Conservation (phyloP, 2,329 filamentous ascomycete genomes). For the Penicillium crustosum region DNA sequence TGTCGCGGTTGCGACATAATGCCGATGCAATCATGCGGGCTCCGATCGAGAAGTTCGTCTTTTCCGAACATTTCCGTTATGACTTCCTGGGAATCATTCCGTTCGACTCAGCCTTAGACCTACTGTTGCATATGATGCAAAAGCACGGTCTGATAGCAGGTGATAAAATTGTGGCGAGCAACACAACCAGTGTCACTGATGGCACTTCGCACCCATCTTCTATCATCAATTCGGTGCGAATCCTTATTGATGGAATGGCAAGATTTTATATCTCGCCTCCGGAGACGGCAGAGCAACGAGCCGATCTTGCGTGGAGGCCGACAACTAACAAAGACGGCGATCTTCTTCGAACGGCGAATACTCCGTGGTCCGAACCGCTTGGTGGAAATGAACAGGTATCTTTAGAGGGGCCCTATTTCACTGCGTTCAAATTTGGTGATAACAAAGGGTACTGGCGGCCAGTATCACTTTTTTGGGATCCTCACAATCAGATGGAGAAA, state of each 20-base stretch:
- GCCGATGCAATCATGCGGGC: not conserved
- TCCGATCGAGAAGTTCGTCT: not conserved
- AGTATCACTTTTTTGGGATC: not conserved
- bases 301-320: not conserved
- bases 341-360: constrained; percentile 10
- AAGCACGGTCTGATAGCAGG: not conserved
- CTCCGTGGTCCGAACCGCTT: constrained; percentile 10
- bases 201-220: constrained; percentile 1
- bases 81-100: constrained; percentile 14
- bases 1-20: not conserved
- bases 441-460: not conserved
- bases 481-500: constrained; percentile 18
- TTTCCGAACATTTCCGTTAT: constrained; percentile 11
- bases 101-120: constrained; percentile 13
- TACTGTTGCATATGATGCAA: constrained; percentile 11
- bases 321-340: not conserved
- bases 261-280: not conserved
- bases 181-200: not conserved
- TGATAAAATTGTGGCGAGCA: not conserved
- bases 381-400: not conserved
- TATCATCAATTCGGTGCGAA: not conserved
- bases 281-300: not conserved
- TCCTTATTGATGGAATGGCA: constrained; percentile 12
- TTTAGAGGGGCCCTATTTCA: constrained; percentile 1
- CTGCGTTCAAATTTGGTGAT: not conserved